Evolutionary conservation across 83 land plant genomes (phyloP).

Genomic region (Picea abies): DNA sequence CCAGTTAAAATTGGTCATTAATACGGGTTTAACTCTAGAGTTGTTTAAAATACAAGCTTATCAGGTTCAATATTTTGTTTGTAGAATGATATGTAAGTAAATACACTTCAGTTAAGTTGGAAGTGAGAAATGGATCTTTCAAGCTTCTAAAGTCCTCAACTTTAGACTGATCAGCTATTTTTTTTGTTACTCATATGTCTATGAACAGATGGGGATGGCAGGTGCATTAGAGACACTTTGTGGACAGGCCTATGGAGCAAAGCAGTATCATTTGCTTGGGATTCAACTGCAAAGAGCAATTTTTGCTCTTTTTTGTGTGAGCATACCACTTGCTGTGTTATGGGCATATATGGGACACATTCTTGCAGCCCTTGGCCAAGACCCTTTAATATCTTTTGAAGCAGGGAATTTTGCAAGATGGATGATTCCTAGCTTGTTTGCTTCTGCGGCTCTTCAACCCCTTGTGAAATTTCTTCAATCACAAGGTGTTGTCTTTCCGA

Average conservation of each 20-base stretch:
- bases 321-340: slow-evolving; percentile 65
- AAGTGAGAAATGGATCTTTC: too few species aligned
- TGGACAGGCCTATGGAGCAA: slow-evolving; percentile 92
- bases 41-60: too few species aligned
- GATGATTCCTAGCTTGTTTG: slow-evolving; percentile 76
- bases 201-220: slow-evolving; percentile 68
- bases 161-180: neutral
- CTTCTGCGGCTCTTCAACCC: slow-evolving; percentile 71
- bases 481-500: slow-evolving; percentile 81
- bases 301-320: too few species aligned
- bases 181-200: neutral
- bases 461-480: slow-evolving; percentile 64
- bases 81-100: too few species aligned
- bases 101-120: too few species aligned
- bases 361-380: slow-evolving; percentile 58
- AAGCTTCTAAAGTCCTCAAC: too few species aligned
- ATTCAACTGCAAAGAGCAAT: slow-evolving; percentile 71
- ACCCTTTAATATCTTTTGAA: slow-evolving; percentile 47
- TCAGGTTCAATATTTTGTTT: too few species aligned
- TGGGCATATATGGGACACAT: slow-evolving; percentile 62
- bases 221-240: slow-evolving; percentile 88
- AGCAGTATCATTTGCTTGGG: slow-evolving; percentile 76
- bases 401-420: slow-evolving; percentile 64
- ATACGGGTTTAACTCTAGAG: too few species aligned
- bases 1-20: too few species aligned